Evolutionary conservation across 2,329 filamentous ascomycete genomes (phyloP).

Genomic region (Dactylellina drechsleri): DNA sequence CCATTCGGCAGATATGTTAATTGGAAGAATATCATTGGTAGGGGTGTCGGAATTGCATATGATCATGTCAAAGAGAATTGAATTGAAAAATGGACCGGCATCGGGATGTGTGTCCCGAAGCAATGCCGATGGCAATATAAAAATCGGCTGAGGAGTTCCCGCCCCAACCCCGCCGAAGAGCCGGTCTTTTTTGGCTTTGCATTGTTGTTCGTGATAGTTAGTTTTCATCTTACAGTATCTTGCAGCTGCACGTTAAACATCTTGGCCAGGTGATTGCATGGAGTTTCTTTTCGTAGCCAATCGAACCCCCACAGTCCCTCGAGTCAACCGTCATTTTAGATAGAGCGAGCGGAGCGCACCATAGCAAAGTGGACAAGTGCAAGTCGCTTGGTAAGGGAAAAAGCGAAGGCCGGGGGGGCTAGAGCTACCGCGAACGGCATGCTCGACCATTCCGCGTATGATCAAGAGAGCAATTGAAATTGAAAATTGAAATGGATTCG

Average conservation of each 20-base stretch:
- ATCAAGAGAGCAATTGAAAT: slow-evolving; percentile 24
- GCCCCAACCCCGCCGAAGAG: background rate
- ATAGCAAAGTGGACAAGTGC: background rate
- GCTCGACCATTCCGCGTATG: background rate
- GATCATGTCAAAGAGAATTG: slow-evolving; percentile 16
- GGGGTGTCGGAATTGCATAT: slow-evolving; percentile 33
- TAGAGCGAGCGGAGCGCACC: slow-evolving; percentile 49
- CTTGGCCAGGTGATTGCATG: slow-evolving; percentile 23
- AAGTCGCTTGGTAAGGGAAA: background rate
- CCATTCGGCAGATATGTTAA: slow-evolving; percentile 7
- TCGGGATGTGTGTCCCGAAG: no score
- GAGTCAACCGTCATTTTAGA: background rate
- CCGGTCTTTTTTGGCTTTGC: no score
- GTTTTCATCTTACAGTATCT: slow-evolving; percentile 20
- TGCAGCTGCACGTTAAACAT: slow-evolving; percentile 2
- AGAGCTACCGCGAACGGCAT: slow-evolving; percentile 48
- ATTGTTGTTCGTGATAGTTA: background rate
- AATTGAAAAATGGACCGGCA: background rate
- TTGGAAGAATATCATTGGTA: slow-evolving; percentile 7
- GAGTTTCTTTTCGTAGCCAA: slow-evolving; percentile 28
- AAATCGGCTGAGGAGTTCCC: slow-evolving; percentile 31
- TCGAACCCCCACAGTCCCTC: slow-evolving; percentile 20
- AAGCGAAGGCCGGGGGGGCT: slow-evolving; percentile 46
- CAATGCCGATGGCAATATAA: slow-evolving; percentile 4
- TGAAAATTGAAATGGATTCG: slow-evolving; percentile 1